These are phyloP conservation scores for Nicotiana knightiana DNA, from an alignment of 257 asterid genomes.

Conservation along the genomic window DNA sequence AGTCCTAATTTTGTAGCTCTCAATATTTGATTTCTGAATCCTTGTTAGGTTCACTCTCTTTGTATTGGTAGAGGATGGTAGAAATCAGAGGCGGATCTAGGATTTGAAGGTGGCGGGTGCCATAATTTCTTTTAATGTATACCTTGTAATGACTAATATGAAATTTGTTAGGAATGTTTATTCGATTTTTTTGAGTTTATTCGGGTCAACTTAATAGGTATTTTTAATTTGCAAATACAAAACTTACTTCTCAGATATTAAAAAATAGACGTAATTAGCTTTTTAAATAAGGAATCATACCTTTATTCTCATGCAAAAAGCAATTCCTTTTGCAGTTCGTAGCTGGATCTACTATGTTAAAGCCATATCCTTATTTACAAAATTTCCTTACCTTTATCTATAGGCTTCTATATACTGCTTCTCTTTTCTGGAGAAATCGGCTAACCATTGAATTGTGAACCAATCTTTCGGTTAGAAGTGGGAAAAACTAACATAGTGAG, in stretches of 20 bases:
- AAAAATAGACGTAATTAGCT: no score
- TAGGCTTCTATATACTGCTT: background rate
- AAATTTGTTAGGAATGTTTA: no score
- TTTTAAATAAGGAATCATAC: no score
- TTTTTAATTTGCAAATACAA: no score
- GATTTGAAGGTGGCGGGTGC: no score
- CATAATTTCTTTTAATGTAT: no score
- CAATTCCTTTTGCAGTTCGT: background rate
- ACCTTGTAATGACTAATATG: no score
- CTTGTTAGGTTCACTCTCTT: background rate
- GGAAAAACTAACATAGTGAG: background rate
- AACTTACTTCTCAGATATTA: no score
- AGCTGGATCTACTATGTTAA: background rate
- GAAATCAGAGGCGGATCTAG: background rate
- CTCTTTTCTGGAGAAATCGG: background rate
- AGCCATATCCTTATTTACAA: background rate
- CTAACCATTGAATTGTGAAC: background rate
- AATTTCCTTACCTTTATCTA: background rate
- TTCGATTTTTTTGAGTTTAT: no score
- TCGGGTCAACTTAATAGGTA: no score
- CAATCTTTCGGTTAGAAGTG: background rate
- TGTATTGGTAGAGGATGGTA: background rate
- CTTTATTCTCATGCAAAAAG: background rate
- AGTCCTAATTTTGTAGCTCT: background rate
- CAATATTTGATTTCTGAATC: background rate